Evolutionary conservation across 805 yeast species (phyloP).

Genomic region (Kuraishia cidri): DNA sequence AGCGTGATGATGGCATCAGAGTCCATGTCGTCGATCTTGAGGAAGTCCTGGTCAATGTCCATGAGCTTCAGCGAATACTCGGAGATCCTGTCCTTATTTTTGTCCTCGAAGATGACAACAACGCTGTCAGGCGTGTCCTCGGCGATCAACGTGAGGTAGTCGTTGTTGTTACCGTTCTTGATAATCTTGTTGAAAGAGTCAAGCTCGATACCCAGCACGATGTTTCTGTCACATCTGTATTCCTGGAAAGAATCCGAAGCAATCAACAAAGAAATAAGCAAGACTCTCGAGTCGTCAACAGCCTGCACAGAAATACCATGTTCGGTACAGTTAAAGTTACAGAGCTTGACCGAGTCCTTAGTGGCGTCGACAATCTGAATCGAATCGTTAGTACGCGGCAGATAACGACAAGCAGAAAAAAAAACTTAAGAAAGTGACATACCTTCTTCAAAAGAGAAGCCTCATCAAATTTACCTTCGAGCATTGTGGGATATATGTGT

Average conservation of each 20-base stretch:
- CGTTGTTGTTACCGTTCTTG: slow-evolving; percentile 86
- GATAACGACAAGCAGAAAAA: neutral
- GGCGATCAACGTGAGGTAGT: slow-evolving; percentile 80
- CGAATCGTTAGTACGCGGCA: slow-evolving; percentile 5
- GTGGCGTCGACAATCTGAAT: slow-evolving; percentile 75
- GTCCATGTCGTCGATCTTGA: slow-evolving; percentile 90
- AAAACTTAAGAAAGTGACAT: slow-evolving; percentile 9
- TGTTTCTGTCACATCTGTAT: slow-evolving; percentile 91
- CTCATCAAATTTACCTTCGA: slow-evolving; percentile 95
- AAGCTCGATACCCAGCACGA: slow-evolving; percentile 87
- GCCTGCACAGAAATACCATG: slow-evolving; percentile 95
- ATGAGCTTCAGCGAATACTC: slow-evolving; percentile 87
- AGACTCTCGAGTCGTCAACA: slow-evolving; percentile 93
- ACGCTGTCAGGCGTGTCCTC: slow-evolving; percentile 70
- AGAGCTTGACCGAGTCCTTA: slow-evolving; percentile 88
- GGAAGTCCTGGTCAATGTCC: slow-evolving; percentile 94
- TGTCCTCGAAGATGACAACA: slow-evolving; percentile 81
- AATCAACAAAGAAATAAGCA: slow-evolving; percentile 79
- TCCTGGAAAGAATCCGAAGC: slow-evolving; percentile 84
- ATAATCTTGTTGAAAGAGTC: slow-evolving; percentile 82
- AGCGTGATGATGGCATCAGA: slow-evolving; percentile 78
- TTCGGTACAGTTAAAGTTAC: slow-evolving; percentile 96
- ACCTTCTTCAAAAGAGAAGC: slow-evolving; percentile 83
- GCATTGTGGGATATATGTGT: slow-evolving; percentile 57
- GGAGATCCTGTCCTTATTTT: slow-evolving; percentile 81